These are phyloP conservation scores for Reticulascus tulasneorum DNA, from an alignment of 2,329 filamentous ascomycete genomes.

Conservation along the genomic window DNA sequence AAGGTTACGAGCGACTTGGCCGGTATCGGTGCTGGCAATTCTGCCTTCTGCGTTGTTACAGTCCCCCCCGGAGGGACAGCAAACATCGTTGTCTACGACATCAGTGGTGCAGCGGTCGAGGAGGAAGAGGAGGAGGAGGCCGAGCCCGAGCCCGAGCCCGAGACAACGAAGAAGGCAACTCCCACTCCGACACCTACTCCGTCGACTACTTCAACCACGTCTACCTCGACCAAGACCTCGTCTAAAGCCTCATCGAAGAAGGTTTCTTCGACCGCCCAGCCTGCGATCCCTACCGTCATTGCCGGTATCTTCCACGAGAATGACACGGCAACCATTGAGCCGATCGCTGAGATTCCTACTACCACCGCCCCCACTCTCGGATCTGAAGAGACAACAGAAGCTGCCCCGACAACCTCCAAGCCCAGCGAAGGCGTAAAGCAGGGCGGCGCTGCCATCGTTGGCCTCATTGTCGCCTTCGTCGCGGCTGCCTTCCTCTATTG, in stretches of 20 bases:
- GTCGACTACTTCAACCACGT: slow-evolving; percentile 20
- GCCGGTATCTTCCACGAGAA: slow-evolving; percentile 55
- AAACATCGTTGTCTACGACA: slow-evolving; percentile 59
- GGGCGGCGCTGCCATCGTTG: slow-evolving; percentile 47
- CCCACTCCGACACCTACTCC: slow-evolving; percentile 22
- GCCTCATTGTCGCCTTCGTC: slow-evolving; percentile 52
- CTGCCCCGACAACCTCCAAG: slow-evolving; percentile 29
- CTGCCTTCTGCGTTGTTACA: slow-evolving; percentile 73
- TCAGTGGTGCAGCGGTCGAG: slow-evolving; percentile 34
- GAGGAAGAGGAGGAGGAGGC: slow-evolving; percentile 12
- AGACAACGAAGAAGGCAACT: slow-evolving; percentile 16
- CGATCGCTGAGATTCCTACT: slow-evolving; percentile 16
- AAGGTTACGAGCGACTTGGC: slow-evolving; percentile 53
- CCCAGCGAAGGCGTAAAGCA: slow-evolving; percentile 46
- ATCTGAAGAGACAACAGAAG: slow-evolving; percentile 17
- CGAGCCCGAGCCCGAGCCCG: slow-evolving; percentile 16
- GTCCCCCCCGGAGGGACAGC: slow-evolving; percentile 63
- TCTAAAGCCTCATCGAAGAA: slow-evolving; percentile 6
- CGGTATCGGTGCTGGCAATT: slow-evolving; percentile 61
- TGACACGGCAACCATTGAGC: slow-evolving; percentile 23
- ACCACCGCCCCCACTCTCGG: slow-evolving; percentile 23
- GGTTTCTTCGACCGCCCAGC: slow-evolving; percentile 2
- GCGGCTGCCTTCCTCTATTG: slow-evolving; percentile 48
- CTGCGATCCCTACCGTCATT: slow-evolving; percentile 22
- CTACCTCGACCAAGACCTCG: slow-evolving; percentile 16